A percentile compares a stretch with the other conserved stretches of the same genome.
These are phyloP conservation scores for Suhomyces wounanorum DNA, from an alignment of 1,139 yeast species.

Conservation along the genomic window DNA sequence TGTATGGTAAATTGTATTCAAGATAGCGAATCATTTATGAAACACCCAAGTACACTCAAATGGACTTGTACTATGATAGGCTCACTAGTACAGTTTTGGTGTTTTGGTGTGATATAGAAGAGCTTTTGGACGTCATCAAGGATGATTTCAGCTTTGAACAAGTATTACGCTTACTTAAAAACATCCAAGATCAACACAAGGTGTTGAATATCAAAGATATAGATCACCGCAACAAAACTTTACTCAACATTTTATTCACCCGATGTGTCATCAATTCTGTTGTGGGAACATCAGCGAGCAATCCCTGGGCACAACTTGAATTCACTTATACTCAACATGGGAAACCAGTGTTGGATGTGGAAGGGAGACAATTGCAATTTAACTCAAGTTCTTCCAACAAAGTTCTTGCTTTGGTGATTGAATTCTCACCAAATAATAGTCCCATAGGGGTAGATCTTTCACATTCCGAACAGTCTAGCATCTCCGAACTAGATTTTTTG, in stretches of 20 bases:
- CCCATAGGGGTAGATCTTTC: constrained; percentile 68
- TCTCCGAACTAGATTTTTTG: constrained; percentile 36
- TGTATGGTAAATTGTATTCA: no score
- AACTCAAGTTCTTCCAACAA: constrained; percentile 62
- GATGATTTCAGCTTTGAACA: constrained; percentile 42
- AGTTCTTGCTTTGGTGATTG: constrained; percentile 46
- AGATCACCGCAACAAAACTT: constrained; percentile 20
- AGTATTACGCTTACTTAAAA: constrained; percentile 37
- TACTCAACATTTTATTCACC: constrained; percentile 28
- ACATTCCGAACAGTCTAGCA: constrained; percentile 45
- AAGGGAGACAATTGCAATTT: constrained; percentile 31
- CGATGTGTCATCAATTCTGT: constrained; percentile 28
- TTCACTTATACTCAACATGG: constrained; percentile 36
- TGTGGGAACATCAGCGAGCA: neutral
- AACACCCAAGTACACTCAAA: neutral
- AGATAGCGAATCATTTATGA: no score
- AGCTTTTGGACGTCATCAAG: constrained; percentile 20
- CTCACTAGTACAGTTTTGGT: neutral
- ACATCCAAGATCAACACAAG: constrained; percentile 34
- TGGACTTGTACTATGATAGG: neutral
- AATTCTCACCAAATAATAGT: constrained; percentile 20
- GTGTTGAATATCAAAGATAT: constrained; percentile 32
- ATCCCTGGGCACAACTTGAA: constrained; percentile 21
- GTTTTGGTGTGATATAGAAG: constrained; percentile 23
- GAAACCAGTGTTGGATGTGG: constrained; percentile 32